Evolutionary conservation across 441 rosid genomes (phyloP).

Genomic region (Arabidopsis hybrid): DNA sequence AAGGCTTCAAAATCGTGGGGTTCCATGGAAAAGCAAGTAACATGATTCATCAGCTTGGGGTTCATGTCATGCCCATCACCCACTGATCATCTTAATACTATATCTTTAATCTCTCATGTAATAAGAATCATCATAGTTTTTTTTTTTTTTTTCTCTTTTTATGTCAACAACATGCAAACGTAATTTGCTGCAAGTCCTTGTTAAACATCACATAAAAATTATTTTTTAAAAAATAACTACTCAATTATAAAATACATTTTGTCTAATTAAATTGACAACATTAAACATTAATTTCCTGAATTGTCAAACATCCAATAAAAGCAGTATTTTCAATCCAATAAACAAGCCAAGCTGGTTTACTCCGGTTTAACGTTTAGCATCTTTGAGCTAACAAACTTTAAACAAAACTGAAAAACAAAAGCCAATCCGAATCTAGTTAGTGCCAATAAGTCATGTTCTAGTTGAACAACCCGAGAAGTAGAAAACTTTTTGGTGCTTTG

Average conservation of each 20-base stretch:
- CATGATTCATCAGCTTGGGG: constrained; percentile 38
- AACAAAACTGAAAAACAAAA: constrained; percentile 10
- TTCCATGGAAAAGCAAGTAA: constrained; percentile 40
- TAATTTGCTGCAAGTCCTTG: no score
- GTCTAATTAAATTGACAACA: no score
- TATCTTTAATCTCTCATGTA: background rate
- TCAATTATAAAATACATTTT: no score
- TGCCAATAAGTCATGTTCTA: constrained; percentile 35
- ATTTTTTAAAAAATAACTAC: no score
- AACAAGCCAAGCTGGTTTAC: background rate
- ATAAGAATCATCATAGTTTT: background rate
- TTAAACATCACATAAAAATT: no score
- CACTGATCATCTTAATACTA: constrained; percentile 6
- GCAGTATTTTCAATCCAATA: background rate
- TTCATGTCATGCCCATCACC: constrained; percentile 30
- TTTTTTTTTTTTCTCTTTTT: no score
- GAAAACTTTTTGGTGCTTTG: constrained; percentile 13
- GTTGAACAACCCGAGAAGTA: constrained; percentile 43
- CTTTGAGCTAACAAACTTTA: background rate
- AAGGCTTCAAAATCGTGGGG: constrained; percentile 31
- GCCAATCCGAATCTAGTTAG: constrained; percentile 29
- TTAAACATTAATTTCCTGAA: no score
- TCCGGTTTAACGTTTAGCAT: constrained; percentile 24
- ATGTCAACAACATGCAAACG: no score
- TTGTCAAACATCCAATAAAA: background rate